phyloP scores from a whole-genome alignment of 306 rosid genomes.

The Cyclanthera cordifolia region DNA sequence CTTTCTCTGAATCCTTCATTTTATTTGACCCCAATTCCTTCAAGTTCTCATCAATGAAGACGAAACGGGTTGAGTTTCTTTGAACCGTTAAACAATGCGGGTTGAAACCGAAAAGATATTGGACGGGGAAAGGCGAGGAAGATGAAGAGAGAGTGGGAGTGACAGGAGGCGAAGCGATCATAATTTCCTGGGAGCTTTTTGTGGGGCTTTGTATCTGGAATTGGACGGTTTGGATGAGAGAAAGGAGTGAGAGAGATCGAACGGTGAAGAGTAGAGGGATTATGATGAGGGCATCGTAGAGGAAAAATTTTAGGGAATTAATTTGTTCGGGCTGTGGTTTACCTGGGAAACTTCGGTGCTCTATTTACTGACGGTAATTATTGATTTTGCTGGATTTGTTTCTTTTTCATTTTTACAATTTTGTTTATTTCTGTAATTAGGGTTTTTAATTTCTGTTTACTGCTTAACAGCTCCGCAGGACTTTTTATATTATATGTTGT shows the following conservation, averaged over 20 bases:
- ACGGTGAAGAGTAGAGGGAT: not conserved
- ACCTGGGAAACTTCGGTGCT: not conserved
- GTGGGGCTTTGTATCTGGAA: not conserved
- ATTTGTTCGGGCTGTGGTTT: not conserved
- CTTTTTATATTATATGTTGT: too few relatives aligned
- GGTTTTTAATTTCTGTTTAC: too few relatives aligned
- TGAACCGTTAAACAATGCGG: not conserved
- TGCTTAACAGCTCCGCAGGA: too few relatives aligned
- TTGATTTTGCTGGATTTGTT: too few relatives aligned
- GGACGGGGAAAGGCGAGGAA: not conserved
- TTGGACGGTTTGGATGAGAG: not conserved
- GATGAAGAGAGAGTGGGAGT: not conserved
- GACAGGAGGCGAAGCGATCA: not conserved
- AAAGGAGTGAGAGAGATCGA: not conserved
- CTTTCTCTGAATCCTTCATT: conserved; percentile 66
- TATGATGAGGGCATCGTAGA: not conserved
- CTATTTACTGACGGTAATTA: not conserved
- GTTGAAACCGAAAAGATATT: not conserved
- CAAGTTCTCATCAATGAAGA: not conserved
- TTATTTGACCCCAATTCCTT: not conserved
- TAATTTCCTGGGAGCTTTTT: not conserved
- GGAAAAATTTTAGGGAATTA: too few relatives aligned
- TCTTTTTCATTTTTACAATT: too few relatives aligned
- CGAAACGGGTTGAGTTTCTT: too few relatives aligned
- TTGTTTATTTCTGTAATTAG: too few relatives aligned